These are phyloP conservation scores for Schwanniomyces sp. DNA, from an alignment of 805 yeast genomes.

Conservation along the genomic window DNA sequence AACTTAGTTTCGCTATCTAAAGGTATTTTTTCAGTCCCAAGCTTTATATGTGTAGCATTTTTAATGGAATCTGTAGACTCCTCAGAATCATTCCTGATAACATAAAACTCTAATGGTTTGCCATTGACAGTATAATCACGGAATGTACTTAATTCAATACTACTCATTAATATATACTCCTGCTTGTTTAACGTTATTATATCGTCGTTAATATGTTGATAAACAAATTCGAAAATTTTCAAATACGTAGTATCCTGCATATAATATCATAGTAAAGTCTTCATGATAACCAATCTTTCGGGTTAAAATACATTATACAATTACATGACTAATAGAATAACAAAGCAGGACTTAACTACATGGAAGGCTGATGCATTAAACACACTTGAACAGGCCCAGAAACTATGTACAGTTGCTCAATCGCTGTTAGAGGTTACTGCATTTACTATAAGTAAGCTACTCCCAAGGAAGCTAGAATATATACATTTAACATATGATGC, in stretches of 20 bases:
- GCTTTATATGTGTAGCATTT: slow-evolving; percentile 34
- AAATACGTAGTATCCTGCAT: not conserved
- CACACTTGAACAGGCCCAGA: slow-evolving; percentile 29
- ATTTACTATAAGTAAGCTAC: slow-evolving; percentile 17
- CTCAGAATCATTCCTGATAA: slow-evolving; percentile 9
- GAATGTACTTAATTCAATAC: slow-evolving; percentile 24
- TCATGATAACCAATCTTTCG: not conserved
- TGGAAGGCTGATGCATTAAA: slow-evolving; percentile 32
- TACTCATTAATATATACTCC: slow-evolving; percentile 14
- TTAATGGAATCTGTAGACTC: slow-evolving; percentile 24
- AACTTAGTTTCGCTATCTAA: slow-evolving; percentile 56
- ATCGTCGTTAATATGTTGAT: not conserved
- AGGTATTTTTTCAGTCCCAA: slow-evolving; percentile 25
- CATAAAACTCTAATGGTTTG: slow-evolving; percentile 20
- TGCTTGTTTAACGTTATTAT: not conserved
- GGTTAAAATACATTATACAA: not conserved
- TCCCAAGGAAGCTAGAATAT: slow-evolving; percentile 23
- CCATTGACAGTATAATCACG: slow-evolving; percentile 24
- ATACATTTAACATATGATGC: slow-evolving; percentile 13
- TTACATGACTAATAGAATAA: not conserved
- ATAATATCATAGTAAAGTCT: not conserved
- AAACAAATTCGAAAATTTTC: slow-evolving; percentile 1
- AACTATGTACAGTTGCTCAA: slow-evolving; percentile 34
- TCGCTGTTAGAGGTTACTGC: slow-evolving; percentile 23
- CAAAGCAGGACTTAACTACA: slow-evolving; percentile 9